Percentiles rank a stretch among this genome's conserved stretches.
These are phyloP conservation scores for Suhomyces sp. DNA, from an alignment of 805 yeast species.

Conservation along the genomic window DNA sequence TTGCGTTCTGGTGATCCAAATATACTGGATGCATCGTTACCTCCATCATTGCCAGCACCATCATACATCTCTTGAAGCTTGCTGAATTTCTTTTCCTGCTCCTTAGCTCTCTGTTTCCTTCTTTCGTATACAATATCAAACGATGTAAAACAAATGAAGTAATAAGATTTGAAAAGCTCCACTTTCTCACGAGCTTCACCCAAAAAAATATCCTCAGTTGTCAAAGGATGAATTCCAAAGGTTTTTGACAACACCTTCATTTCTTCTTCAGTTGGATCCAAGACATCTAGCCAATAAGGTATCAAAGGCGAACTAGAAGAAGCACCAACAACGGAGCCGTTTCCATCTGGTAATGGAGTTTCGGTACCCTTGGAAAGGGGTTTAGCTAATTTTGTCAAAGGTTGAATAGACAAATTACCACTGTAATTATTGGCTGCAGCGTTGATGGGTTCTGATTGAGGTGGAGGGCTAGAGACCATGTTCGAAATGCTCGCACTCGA, in stretches of 20 bases:
- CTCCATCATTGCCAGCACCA: constrained; percentile 14
- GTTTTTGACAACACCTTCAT: constrained; percentile 89
- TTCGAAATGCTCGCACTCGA: constrained; percentile 10
- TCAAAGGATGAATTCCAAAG: constrained; percentile 92
- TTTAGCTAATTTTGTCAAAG: constrained; percentile 6
- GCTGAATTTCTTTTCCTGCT: constrained; percentile 39
- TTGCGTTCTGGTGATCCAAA: constrained; percentile 18
- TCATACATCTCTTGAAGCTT: constrained; percentile 40
- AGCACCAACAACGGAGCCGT: constrained; percentile 13
- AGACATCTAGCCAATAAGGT: constrained; percentile 83
- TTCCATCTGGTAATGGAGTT: constrained; percentile 10
- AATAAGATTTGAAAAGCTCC: constrained; percentile 86
- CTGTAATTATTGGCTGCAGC: not conserved
- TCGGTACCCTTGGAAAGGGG: constrained; percentile 2
- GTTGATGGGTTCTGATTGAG: not conserved
- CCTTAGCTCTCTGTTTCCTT: constrained; percentile 50
- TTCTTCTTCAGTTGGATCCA: constrained; percentile 94
- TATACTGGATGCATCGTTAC: constrained; percentile 16
- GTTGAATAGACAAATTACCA: constrained; percentile 1
- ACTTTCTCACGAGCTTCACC: constrained; percentile 96
- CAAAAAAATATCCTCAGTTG: constrained; percentile 90
- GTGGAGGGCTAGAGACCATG: constrained; percentile 2
- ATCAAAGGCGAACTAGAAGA: constrained; percentile 11
- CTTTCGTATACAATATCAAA: constrained; percentile 70
- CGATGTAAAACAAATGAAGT: constrained; percentile 78